Evolutionary conservation across 2,329 filamentous ascomycete species (phyloP).

Genomic region (Xylaria digitata): DNA sequence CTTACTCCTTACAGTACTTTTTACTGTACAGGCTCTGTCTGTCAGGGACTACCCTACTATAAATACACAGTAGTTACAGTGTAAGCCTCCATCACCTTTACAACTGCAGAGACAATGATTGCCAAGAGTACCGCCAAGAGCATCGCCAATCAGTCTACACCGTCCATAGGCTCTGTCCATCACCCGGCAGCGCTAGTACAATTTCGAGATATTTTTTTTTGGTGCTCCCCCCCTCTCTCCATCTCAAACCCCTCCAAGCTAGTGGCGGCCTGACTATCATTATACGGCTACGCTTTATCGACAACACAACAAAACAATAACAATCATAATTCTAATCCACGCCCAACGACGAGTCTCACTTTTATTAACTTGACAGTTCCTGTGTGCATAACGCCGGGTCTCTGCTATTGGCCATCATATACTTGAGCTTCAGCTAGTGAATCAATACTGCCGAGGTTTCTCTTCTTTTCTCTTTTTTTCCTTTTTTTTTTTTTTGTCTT

Average conservation of each 20-base stretch:
- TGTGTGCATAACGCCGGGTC: background rate
- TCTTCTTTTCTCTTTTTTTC: background rate
- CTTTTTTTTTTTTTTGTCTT: no score
- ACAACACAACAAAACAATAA: conserved; percentile 3
- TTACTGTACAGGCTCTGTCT: no score
- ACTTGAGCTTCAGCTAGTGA: background rate
- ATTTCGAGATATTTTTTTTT: conserved; percentile 21
- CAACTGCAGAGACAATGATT: no score
- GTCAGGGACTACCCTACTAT: no score
- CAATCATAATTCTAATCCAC: conserved; percentile 17
- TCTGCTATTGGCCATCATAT: background rate
- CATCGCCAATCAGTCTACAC: no score
- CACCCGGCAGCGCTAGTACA: background rate
- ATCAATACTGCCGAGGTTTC: background rate
- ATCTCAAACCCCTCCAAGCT: conserved; percentile 22
- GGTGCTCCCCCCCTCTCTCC: conserved; percentile 8
- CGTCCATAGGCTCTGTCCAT: background rate
- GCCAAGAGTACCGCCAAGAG: no score
- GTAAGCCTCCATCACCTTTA: no score
- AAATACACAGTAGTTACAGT: no score
- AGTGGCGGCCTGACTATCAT: conserved; percentile 11
- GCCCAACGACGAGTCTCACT: background rate
- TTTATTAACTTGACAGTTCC: background rate
- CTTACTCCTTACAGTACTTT: no score
- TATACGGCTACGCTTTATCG: no score